A percentile compares a stretch with the other conserved stretches of the same genome.
Conservation (phyloP, 257 asterid genomes). For the Schizonepeta tenuifolia region DNA sequence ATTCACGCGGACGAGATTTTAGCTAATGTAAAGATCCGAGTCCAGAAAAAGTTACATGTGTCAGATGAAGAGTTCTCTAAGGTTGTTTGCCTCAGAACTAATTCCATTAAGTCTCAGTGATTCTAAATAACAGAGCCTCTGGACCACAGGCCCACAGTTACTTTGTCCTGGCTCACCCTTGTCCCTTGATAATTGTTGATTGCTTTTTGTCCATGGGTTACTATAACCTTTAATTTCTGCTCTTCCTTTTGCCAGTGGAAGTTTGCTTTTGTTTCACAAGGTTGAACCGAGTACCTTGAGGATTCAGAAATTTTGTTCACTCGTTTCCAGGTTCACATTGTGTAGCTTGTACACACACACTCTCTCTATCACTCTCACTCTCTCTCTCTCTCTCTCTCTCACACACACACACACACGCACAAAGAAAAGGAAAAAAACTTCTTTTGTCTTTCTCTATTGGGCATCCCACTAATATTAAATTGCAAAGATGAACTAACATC, state of each 20-base stretch:
- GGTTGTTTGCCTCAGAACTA: too few species aligned
- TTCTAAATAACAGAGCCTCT: slow-evolving; percentile 15
- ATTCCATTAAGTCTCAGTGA: too few species aligned
- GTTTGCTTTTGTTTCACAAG: slow-evolving; percentile 57
- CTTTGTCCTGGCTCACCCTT: slow-evolving; percentile 23
- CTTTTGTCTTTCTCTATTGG: background rate
- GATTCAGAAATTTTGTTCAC: slow-evolving; percentile 54
- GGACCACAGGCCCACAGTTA: slow-evolving; percentile 12
- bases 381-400: too few species aligned
- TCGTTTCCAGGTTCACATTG: slow-evolving; percentile 55
- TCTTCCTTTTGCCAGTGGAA: slow-evolving; percentile 56
- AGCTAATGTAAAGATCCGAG: slow-evolving; percentile 50
- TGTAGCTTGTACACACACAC: background rate
- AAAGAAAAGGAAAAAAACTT: background rate
- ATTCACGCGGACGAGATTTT: slow-evolving; percentile 54
- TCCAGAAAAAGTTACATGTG: slow-evolving; percentile 57
- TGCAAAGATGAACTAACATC: slow-evolving; percentile 10
- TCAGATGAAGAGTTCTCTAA: slow-evolving; percentile 62
- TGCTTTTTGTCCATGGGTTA: slow-evolving; percentile 15
- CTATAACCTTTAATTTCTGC: slow-evolving; percentile 2
- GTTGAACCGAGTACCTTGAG: slow-evolving; percentile 57
- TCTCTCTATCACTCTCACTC: too few species aligned
- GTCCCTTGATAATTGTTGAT: slow-evolving; percentile 24
- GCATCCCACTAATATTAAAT: background rate
- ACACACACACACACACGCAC: background rate